Base-by-base conservation (phyloP, 2,329 filamentous ascomycete genomes). In the Myriosclerotinia scirpicola region DNA sequence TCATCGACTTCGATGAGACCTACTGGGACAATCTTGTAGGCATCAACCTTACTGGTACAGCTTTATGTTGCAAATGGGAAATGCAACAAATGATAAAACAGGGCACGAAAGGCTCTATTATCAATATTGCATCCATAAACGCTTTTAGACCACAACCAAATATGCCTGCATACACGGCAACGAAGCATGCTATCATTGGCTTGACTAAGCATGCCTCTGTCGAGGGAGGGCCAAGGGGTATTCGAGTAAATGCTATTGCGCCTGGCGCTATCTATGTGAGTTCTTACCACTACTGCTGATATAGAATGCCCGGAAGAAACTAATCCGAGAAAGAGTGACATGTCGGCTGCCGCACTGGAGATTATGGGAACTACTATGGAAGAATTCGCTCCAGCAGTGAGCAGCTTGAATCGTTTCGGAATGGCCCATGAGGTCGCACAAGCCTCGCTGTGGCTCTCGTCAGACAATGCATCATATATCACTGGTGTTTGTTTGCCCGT, bases 311-410 rank as follows among this genome's bases (percentile, higher is more conserved):
- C 69, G 2, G 59, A 70, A 36, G 67, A 70, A 50, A 67, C 26
- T 26, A 74, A 72, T 66, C 64, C 56, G 5, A 44, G 67, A 50
- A 69, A 72, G 46, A 68, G 64, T 2, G 75, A 78, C 26, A 82
- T 79, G 76, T 78, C 80, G 59, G 73, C 65, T 68, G 76, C 60
- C 67, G 79, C 59, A 73, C 79, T 62, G 69, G 75, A 40, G 76
- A 78, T 82, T 64, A 77, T 79, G 66, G 82, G 82, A 3, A 82
- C 79, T 38, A 73, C 82, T 0, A 81, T 2, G 64, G 66, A 26
- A 69, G 71, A 38, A 81, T 84, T 69, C 79, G 76, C 22, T 83
- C 83, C 72, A n/a, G 40, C n/a, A 4, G 65, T 65, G 15, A 58
- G 63, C 54, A 30, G 12, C 20, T 48, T 65, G 42, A 50, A 42